These are phyloP conservation scores for Sarcodon aspratus DNA, from an alignment of 768 basidiomycete genomes.

Conservation along the genomic window DNA sequence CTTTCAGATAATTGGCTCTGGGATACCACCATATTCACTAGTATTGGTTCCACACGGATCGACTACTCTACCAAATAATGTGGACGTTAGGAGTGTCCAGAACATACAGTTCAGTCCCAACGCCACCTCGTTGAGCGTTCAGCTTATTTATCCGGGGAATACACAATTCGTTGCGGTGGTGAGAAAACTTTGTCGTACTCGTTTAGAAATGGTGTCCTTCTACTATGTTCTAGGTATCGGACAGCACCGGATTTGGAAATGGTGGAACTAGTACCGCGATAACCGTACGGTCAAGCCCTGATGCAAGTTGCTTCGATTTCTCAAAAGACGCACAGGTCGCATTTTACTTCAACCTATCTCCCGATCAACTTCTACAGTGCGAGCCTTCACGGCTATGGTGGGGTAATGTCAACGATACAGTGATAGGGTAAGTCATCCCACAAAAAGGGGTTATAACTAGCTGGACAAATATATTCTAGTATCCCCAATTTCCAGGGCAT, in stretches of 20 bases:
- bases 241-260: slow-evolving; percentile 47
- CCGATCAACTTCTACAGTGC: slow-evolving; percentile 58
- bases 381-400: slow-evolving; percentile 54
- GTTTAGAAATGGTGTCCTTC: too few relatives aligned
- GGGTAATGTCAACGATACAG: slow-evolving; percentile 32
- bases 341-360: slow-evolving; percentile 52
- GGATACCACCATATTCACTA: slow-evolving; percentile 54
- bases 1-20: slow-evolving; percentile 42
- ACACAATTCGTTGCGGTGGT: slow-evolving; percentile 74
- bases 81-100: slow-evolving; percentile 53
- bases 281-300: slow-evolving; percentile 36
- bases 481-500: slow-evolving; percentile 54
- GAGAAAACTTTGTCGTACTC: too few relatives aligned
- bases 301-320: slow-evolving; percentile 51
- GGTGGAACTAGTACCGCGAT: slow-evolving; percentile 68
- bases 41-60: slow-evolving; percentile 61
- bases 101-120: slow-evolving; percentile 38
- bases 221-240: too few relatives aligned
- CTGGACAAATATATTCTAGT: slow-evolving; percentile 19
- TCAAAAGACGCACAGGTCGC: slow-evolving; percentile 32
- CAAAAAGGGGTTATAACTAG: too few relatives aligned
- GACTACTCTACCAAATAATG: slow-evolving; percentile 43
- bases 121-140: slow-evolving; percentile 32
- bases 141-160: slow-evolving; percentile 51
- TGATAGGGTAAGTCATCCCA: slow-evolving; percentile 37